These are phyloP conservation scores for Phytophthora sojae DNA, from an alignment of 352 stramenopile genomes.

Conservation along the genomic window DNA sequence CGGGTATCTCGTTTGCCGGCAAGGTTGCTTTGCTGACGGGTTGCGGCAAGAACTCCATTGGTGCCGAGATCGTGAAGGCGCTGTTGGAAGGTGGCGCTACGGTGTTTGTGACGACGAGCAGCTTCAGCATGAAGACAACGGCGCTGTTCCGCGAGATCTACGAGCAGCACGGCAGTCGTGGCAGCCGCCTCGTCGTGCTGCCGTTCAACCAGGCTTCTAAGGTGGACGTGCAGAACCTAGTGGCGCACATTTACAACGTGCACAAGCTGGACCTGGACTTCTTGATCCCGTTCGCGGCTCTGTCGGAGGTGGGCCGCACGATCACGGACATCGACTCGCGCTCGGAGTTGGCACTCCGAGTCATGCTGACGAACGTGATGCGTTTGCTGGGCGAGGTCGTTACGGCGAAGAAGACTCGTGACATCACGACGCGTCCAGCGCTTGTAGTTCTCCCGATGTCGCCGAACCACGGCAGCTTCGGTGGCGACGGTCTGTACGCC, in stretches of 20 bases:
- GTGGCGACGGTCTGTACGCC: conserved; percentile 87
- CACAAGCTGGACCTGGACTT: conserved; percentile 89
- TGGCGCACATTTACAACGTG: conserved; percentile 85
- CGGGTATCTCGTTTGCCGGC: conserved; percentile 83
- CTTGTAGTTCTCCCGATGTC: conserved; percentile 84
- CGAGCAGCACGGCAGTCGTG: conserved; percentile 83
- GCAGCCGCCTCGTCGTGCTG: conserved; percentile 78
- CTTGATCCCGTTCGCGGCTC: conserved; percentile 86
- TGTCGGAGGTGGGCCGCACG: conserved; percentile 80
- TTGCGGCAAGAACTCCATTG: conserved; percentile 88
- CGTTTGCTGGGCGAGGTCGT: conserved; percentile 85
- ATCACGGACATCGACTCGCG: conserved; percentile 82
- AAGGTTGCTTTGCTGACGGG: conserved; percentile 90
- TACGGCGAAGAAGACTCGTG: conserved; percentile 72
- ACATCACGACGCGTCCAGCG: conserved; percentile 78
- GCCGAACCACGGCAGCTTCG: conserved; percentile 89
- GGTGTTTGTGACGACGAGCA: conserved; percentile 88
- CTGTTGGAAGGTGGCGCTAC: conserved; percentile 87
- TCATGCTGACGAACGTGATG: conserved; percentile 90
- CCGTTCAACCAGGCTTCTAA: conserved; percentile 90
- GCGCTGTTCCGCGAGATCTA: conserved; percentile 82
- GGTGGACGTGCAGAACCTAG: conserved; percentile 70
- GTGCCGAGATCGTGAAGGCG: conserved; percentile 83
- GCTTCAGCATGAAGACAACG: conserved; percentile 66
- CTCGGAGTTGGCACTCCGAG: conserved; percentile 84